Evolutionary conservation across 2,329 filamentous ascomycete genomes (phyloP).

Genomic region (Aspergillus spinulosporus): DNA sequence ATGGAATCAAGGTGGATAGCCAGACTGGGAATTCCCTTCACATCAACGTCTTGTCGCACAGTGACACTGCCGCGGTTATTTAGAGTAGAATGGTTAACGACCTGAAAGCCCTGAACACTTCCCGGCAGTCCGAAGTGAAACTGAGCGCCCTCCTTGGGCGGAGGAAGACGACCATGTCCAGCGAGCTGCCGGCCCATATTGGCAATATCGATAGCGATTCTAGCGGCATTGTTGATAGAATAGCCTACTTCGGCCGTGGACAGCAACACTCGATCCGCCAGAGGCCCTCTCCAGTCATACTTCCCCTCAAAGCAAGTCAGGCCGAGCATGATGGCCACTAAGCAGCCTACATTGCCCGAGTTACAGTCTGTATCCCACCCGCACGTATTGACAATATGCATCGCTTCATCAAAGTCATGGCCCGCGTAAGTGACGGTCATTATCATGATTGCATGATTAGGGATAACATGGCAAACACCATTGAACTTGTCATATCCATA

Average conservation of each 20-base stretch:
- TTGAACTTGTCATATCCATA: not conserved
- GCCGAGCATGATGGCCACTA: not conserved
- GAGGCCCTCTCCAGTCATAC: not conserved
- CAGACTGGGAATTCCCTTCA: not conserved
- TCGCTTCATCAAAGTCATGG: not conserved
- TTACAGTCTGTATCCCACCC: not conserved
- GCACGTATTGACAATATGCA: not conserved
- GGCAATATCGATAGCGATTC: not conserved
- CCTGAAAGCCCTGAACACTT: not conserved
- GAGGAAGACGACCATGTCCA: not conserved
- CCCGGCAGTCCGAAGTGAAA: not conserved
- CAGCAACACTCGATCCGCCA: not conserved
- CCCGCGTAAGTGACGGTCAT: not conserved
- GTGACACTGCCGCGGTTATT: not conserved
- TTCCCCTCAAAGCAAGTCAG: not conserved
- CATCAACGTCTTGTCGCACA: not conserved
- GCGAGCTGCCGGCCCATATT: not conserved
- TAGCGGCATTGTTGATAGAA: not conserved
- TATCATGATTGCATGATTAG: not conserved
- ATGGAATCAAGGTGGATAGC: not conserved
- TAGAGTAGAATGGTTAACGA: too few species aligned
- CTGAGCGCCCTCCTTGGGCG: not conserved
- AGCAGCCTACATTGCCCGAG: not conserved
- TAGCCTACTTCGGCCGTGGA: not conserved
- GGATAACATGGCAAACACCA: not conserved